Percentiles rank a stretch among this genome's conserved stretches.
These are phyloP conservation scores for Curvularia spicifera DNA, from an alignment of 2,329 filamentous ascomycete genomes.

Conservation along the genomic window DNA sequence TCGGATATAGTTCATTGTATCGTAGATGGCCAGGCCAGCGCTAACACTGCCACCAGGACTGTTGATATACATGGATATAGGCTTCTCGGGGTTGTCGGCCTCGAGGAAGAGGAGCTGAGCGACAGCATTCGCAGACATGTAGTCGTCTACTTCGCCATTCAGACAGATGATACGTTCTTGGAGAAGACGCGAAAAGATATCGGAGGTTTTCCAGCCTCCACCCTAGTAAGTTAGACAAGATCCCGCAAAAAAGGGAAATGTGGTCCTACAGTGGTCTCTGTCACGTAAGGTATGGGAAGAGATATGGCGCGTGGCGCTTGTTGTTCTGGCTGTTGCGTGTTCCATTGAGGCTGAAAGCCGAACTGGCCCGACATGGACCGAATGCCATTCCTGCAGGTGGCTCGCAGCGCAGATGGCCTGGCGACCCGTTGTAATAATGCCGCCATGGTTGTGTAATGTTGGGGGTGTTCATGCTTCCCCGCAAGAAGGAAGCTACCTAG, in stretches of 20 bases:
- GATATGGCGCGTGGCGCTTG: constrained; percentile 45
- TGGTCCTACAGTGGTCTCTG: constrained; percentile 55
- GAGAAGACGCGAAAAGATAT: constrained; percentile 57
- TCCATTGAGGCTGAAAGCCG: constrained; percentile 33
- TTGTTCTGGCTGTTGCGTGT: constrained; percentile 26
- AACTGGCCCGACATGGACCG: constrained; percentile 37
- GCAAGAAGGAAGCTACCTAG: constrained; percentile 21
- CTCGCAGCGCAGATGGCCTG: constrained; percentile 25
- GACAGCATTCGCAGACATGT: constrained; percentile 89
- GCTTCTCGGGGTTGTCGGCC: constrained; percentile 91
- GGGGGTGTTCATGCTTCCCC: constrained; percentile 6
- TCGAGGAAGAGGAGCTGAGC: constrained; percentile 97
- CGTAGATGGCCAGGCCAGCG: constrained; percentile 87
- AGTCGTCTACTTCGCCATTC: constrained; percentile 90
- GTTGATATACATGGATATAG: constrained; percentile 98
- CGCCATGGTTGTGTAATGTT: constrained; percentile 39
- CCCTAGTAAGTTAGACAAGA: constrained; percentile 50
- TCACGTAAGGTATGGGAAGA: constrained; percentile 59
- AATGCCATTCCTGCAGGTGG: constrained; percentile 19
- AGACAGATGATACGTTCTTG: constrained; percentile 90
- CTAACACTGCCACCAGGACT: constrained; percentile 92
- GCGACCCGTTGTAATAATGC: constrained; percentile 36
- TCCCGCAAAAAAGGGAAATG: background rate
- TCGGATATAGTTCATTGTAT: constrained; percentile 97
- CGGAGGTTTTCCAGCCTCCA: constrained; percentile 60